Conservation (phyloP, 2,329 filamentous ascomycete species). For the Curvularia verruculosa region DNA sequence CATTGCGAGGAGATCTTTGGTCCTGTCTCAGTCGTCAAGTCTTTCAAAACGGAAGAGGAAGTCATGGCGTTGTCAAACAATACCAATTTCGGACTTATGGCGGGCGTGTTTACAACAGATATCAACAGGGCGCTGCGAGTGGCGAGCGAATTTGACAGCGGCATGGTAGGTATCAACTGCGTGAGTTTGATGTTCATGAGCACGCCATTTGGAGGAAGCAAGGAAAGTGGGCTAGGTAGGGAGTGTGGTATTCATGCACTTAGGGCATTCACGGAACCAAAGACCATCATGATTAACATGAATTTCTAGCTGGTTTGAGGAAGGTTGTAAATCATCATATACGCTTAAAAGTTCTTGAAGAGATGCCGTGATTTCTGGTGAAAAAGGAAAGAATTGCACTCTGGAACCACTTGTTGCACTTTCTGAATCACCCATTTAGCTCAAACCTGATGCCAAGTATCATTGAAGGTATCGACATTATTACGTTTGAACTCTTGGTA, state of each 20-base stretch:
- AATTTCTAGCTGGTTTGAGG: constrained; percentile 29
- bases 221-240: constrained; percentile 58
- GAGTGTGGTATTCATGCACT: constrained; percentile 58
- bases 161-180: constrained; percentile 46
- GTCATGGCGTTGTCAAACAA: constrained; percentile 48
- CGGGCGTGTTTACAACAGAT: constrained; percentile 49
- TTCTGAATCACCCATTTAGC: too few species aligned
- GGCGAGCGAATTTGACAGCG: constrained; percentile 42
- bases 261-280: constrained; percentile 57
- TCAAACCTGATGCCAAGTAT: too few species aligned
- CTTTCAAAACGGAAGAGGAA: constrained; percentile 50
- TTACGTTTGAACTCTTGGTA: too few species aligned
- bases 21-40: constrained; percentile 44
- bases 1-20: constrained; percentile 50
- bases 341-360: too few species aligned
- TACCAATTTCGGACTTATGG: constrained; percentile 49
- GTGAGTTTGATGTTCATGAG: constrained; percentile 46
- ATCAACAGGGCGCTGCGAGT: constrained; percentile 46
- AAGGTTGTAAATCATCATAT: too few species aligned
- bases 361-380: too few species aligned
- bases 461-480: too few species aligned
- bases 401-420: too few species aligned
- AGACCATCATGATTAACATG: constrained; percentile 58
- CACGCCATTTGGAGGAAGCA: constrained; percentile 59
- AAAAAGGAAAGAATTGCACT: too few species aligned